Base-by-base conservation (phyloP, 1,139 yeast genomes). In the Geotrichum carabidarum region DNA sequence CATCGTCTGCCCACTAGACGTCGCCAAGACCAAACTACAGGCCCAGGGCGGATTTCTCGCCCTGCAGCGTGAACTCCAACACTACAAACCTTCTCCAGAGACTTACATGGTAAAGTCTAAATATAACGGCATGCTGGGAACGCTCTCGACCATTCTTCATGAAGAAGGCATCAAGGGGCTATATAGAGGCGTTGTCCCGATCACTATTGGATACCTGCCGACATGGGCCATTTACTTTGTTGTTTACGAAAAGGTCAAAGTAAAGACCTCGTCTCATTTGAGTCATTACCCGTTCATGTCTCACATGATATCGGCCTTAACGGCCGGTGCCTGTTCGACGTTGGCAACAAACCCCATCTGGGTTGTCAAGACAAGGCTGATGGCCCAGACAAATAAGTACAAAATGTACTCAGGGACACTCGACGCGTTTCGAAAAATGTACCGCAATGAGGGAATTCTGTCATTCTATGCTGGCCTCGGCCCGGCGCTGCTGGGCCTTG, bases 161-260 rank as follows among this genome's bases (percentile, higher is more conserved):
- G 90, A 90, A 56, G 98, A 91, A 71, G 96, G 97, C 1, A 63
- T 82, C 1, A 71, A 81, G 44, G 98, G 99, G 0, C 75, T 93
- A 18, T 94, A 94, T 68, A 75, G 96, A 59, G 99, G 99, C 2
- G 72, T 94, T 17, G 86, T 85, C 0, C 98, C 99, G 8, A 89
- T 93, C 40, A 80, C 94, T 1, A 72, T 93, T 52, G 99, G 99
- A 0, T 93, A 93, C 70, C 81, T 94, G 62, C 99, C 99, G 7
- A 90, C 98, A 0, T 93, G 99, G 99, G 90, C 91, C 73, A 88
- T 93, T 48, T 93, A 94, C 69, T 94, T 93, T 72, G 79, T 93
- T 9, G 86, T 90, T 38, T 93, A 93, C 69, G 98, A 91, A 66
- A 75, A 80, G 57, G 83, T 91, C 35, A 22, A 22, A 22, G 27